Evolutionary conservation across 2,329 filamentous ascomycete genomes (phyloP).

Genomic region (Alternaria panax): DNA sequence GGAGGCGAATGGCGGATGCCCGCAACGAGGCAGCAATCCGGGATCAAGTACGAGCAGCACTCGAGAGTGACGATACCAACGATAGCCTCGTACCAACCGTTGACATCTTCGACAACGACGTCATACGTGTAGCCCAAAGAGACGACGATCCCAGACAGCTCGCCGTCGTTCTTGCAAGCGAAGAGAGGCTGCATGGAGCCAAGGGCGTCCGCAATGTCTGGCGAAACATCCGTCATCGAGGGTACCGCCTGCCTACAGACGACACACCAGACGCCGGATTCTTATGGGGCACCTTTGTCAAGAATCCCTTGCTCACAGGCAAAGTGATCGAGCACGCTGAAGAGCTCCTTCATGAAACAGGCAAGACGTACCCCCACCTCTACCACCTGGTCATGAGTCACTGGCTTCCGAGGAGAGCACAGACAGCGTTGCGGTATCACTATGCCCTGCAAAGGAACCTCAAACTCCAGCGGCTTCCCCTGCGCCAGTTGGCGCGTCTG

Average conservation of each 20-base stretch:
- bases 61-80: constrained; percentile 15
- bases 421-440: constrained; percentile 36
- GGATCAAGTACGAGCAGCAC: constrained; percentile 16
- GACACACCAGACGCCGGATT: constrained; percentile 49
- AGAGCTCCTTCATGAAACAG: constrained; percentile 50
- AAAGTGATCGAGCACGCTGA: constrained; percentile 53
- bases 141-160: constrained; percentile 36
- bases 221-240: constrained; percentile 47
- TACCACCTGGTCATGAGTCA: constrained; percentile 57
- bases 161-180: constrained; percentile 52
- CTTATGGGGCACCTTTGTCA: constrained; percentile 58
- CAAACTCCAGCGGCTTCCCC: constrained; percentile 32
- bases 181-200: constrained; percentile 51
- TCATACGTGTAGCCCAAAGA: not conserved
- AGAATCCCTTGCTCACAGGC: constrained; percentile 44
- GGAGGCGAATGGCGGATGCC: constrained; percentile 25
- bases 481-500: constrained; percentile 28
- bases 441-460: constrained; percentile 35
- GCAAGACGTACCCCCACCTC: constrained; percentile 46
- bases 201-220: constrained; percentile 55
- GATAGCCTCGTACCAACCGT: constrained; percentile 1
- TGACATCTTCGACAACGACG: not conserved
- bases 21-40: constrained; percentile 7
- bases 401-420: constrained; percentile 36
- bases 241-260: constrained; percentile 51